Evolutionary conservation across 257 asterid genomes (phyloP).

Genomic region (Gentiana straminea): DNA sequence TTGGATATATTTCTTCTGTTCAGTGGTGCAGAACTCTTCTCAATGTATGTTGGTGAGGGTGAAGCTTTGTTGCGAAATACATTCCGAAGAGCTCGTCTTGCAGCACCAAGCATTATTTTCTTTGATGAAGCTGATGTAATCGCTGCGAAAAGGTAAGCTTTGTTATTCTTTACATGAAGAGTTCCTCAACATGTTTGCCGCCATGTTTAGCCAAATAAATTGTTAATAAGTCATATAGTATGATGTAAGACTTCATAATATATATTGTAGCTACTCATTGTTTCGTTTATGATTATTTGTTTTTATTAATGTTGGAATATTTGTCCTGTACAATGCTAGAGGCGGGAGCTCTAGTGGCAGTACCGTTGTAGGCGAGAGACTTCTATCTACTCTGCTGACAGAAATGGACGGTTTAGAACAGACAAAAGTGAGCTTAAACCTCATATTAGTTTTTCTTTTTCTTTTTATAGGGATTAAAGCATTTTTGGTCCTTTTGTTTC

Average conservation of each 20-base stretch:
- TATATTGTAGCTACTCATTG: too few relatives aligned
- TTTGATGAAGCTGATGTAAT: constrained; percentile 92
- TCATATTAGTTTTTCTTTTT: too few relatives aligned
- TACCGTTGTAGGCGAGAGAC: constrained; percentile 76
- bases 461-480: too few relatives aligned
- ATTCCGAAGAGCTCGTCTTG: constrained; percentile 87
- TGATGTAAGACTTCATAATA: too few relatives aligned
- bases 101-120: constrained; percentile 92
- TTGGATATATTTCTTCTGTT: constrained; percentile 11
- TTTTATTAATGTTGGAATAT: too few relatives aligned
- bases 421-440: constrained; percentile 47
- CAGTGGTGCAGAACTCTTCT: constrained; percentile 90
- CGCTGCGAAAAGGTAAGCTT: constrained; percentile 67
- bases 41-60: constrained; percentile 98
- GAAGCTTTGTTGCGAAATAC: constrained; percentile 86
- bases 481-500: too few relatives aligned
- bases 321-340: constrained; percentile 26
- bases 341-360: constrained; percentile 77
- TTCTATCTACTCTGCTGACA: constrained; percentile 78
- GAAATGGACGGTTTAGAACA: constrained; percentile 99
- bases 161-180: background rate
- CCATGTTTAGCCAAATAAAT: background rate
- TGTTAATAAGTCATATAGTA: too few relatives aligned
- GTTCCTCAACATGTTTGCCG: background rate
- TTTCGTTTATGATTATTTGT: too few relatives aligned